Percentiles rank a stretch among this genome's conserved stretches.
Conservation (phyloP, 2,329 filamentous ascomycete species). For the Lomentospora prolificans region DNA sequence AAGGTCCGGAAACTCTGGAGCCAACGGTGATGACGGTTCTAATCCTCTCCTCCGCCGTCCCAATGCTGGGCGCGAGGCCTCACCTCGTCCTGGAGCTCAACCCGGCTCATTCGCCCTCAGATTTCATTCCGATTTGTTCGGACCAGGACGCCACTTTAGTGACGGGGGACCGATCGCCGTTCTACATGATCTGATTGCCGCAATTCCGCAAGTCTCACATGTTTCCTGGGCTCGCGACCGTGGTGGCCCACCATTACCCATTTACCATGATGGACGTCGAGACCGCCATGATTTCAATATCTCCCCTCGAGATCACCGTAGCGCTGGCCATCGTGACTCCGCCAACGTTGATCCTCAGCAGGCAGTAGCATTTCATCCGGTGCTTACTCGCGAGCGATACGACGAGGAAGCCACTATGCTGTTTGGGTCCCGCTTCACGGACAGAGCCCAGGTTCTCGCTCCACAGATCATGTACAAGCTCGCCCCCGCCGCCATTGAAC, state of each 20-base stretch:
- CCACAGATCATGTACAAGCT: slow-evolving; percentile 62
- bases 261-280: slow-evolving; percentile 42
- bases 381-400: slow-evolving; percentile 69
- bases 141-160: slow-evolving; percentile 16
- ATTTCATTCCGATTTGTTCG: slow-evolving; percentile 35
- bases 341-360: slow-evolving; percentile 54
- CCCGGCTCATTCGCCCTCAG: slow-evolving; percentile 42
- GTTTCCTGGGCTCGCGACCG: slow-evolving; percentile 16
- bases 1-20: slow-evolving; percentile 39
- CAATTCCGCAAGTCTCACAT: slow-evolving; percentile 28
- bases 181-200: slow-evolving; percentile 46
- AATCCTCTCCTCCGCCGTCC: slow-evolving; percentile 75
- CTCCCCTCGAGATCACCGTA: slow-evolving; percentile 29
- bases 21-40: slow-evolving; percentile 64
- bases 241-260: slow-evolving; percentile 43
- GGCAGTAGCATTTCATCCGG: slow-evolving; percentile 64
- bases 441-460: slow-evolving; percentile 56
- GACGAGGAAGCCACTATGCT: slow-evolving; percentile 82
- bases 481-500: slow-evolving; percentile 74
- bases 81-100: slow-evolving; percentile 39
- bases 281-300: slow-evolving; percentile 44
- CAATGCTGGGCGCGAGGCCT: slow-evolving; percentile 31
- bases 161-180: slow-evolving; percentile 44
- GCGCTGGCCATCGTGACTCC: slow-evolving; percentile 37
- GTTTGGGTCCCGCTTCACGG: slow-evolving; percentile 52